A percentile compares a stretch with the other conserved stretches of the same genome.
These are phyloP conservation scores for Ceratocystis colombiana DNA, from an alignment of 2,329 filamentous ascomycete species.

Conservation along the genomic window DNA sequence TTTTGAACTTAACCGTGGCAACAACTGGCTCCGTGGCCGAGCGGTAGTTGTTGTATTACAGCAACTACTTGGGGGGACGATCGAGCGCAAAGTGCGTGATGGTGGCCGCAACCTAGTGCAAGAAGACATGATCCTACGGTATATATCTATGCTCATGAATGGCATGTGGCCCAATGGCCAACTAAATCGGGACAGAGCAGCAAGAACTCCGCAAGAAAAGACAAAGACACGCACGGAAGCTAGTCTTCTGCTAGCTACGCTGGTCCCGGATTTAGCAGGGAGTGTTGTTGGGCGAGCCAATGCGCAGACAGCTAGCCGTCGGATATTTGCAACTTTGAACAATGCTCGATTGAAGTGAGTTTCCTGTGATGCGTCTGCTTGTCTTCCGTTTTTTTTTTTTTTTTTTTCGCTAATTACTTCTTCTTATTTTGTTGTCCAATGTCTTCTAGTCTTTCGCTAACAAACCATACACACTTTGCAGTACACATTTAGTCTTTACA, in stretches of 20 bases:
- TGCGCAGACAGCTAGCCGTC: conserved; percentile 78
- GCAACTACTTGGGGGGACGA: conserved; percentile 87
- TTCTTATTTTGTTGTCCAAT: neutral
- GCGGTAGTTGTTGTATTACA: conserved; percentile 95
- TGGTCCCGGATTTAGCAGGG: conserved; percentile 81
- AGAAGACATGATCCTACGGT: conserved; percentile 68
- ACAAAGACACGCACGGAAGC: conserved; percentile 75
- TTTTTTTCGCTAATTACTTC: neutral
- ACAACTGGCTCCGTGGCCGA: conserved; percentile 92
- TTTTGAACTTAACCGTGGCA: conserved; percentile 87
- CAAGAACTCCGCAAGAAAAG: conserved; percentile 62
- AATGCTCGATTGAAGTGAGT: conserved; percentile 81
- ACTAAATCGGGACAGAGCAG: conserved; percentile 39
- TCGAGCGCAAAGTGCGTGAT: conserved; percentile 90
- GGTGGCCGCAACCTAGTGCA: conserved; percentile 62
- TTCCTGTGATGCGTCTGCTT: neutral
- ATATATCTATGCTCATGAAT: conserved; percentile 62
- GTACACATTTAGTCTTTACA: conserved; percentile 59
- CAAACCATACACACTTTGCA: conserved; percentile 31
- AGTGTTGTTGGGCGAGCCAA: conserved; percentile 90
- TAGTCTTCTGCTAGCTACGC: conserved; percentile 74
- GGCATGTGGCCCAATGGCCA: conserved; percentile 71
- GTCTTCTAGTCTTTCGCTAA: neutral
- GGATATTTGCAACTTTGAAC: conserved; percentile 83
- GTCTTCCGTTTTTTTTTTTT: neutral